Evolutionary conservation across 208 protist genomes (phyloP).

Genomic region (Trypanosoma theileri): DNA sequence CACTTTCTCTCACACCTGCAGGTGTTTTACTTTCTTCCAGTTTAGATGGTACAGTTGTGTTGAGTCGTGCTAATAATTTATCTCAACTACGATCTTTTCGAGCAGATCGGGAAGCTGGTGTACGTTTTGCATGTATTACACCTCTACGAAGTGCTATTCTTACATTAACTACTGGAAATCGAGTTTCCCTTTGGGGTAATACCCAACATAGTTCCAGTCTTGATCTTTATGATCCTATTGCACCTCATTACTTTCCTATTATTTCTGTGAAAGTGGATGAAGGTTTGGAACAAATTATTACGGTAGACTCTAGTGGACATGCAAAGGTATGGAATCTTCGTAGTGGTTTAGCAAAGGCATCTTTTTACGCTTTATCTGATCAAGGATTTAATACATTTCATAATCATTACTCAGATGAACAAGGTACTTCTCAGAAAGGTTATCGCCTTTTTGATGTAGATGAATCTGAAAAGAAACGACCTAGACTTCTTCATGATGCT

Average conservation of each 20-base stretch:
- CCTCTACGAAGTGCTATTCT: conserved; percentile 27
- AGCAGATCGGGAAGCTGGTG: conserved; percentile 13
- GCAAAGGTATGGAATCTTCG: conserved; percentile 78
- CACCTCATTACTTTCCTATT: conserved; percentile 69
- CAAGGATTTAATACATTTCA: conserved; percentile 27
- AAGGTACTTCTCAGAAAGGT: conserved; percentile 9
- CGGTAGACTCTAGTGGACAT: conserved; percentile 59
- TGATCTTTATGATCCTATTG: conserved; percentile 69
- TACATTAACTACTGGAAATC: conserved; percentile 32
- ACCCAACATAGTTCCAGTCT: conserved; percentile 37
- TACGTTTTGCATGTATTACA: conserved; percentile 33
- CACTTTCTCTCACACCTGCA: conserved; percentile 16
- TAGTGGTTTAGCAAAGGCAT: conserved; percentile 42
- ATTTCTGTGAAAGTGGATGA: conserved; percentile 59
- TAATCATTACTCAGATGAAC: conserved; percentile 16
- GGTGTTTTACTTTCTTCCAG: conserved; percentile 25
- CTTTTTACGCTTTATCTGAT: conserved; percentile 62
- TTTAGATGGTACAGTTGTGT: conserved; percentile 26
- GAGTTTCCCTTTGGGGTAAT: conserved; percentile 36
- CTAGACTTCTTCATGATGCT: not conserved
- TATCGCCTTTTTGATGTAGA: conserved; percentile 28
- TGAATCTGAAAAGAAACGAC: conserved; percentile 16
- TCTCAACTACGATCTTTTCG: conserved; percentile 22
- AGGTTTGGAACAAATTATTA: conserved; percentile 66
- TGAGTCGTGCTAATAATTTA: conserved; percentile 23